These are phyloP conservation scores for Salix suchowensis DNA, from an alignment of 345 rosid genomes.

Conservation along the genomic window DNA sequence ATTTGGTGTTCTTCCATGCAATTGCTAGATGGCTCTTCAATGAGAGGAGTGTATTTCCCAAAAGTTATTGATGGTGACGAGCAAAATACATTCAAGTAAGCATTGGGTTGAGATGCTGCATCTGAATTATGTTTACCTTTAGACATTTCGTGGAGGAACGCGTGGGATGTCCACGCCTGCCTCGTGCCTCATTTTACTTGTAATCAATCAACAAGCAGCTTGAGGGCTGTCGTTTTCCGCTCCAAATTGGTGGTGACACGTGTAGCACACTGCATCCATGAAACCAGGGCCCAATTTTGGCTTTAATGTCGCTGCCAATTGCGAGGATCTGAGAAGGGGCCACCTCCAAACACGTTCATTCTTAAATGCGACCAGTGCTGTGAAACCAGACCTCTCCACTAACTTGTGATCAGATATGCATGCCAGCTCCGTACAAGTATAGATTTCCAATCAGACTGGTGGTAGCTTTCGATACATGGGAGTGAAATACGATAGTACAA, in stretches of 20 bases:
- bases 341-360: neutral
- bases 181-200: neutral
- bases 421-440: neutral
- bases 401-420: neutral
- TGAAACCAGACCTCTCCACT: neutral
- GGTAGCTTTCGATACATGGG: neutral
- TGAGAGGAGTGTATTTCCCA: neutral
- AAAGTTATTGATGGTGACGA: neutral
- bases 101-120: neutral
- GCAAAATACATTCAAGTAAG: neutral
- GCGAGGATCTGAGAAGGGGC: neutral
- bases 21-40: neutral
- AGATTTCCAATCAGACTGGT: neutral
- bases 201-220: neutral
- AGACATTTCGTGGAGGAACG: neutral
- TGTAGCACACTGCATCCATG: neutral
- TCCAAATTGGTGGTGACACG: slow-evolving; percentile 1
- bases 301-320: neutral
- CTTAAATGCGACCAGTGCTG: neutral
- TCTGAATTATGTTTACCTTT: neutral
- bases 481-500: neutral
- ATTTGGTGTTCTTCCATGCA: neutral
- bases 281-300: neutral
- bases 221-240: slow-evolving; percentile 20
- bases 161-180: neutral